Evolutionary conservation across 225 moss, liverwort and hornwort species (phyloP), one percentile per base, ranked within the genome.

Genomic region (Climacium dendroides): DNA sequence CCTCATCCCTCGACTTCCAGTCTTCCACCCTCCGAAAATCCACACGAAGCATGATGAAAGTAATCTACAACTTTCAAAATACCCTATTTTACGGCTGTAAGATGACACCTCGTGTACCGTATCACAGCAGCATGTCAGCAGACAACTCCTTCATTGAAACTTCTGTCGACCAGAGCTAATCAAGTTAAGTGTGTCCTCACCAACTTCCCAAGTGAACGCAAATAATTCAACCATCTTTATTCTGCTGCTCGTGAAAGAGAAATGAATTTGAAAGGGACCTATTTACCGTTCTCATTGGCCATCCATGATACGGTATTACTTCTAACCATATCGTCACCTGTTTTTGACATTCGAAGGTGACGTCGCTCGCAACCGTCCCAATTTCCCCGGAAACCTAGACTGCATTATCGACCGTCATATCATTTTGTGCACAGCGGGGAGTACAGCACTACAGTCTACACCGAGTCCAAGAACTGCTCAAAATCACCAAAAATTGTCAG

Each of bases 321-420:
- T 69, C 63, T 32, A 62, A 50, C 43, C 64, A 39, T 67, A 73
- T 73, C 74, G 85, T 87, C 28, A 88, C 93, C 89, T 90, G 84
- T 80, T 60, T 83, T 28, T 87, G 76, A 87, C 91, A 89, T 82
- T 93, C 87, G 77, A 89, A 90, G 26, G 91, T 89, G 64, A 91
- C 81, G 39, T 85, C 89, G 79, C 90, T 91, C 85, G 83, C 87
- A 71, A 85, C 79, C 74, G 54, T 58, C 47, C 85, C 90, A 88
- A 52, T 78, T 83, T 74, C 85, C 69, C 69, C 89, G 30, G 54
- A 85, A 87, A 80, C 89, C 75, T 90, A 85, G 50, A 57, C 85
- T 55, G 82, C 84, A 54, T 79, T 79, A 60, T 79, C 43, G 79
- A 90, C 74, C 90, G 89, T 93, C 93, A 90, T 90, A 74, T 79